Evolutionary conservation across 1,139 yeast genomes (phyloP), one percentile per base, ranked within the genome.

Genomic region (Hemisphaericaspora xylanilytica): DNA sequence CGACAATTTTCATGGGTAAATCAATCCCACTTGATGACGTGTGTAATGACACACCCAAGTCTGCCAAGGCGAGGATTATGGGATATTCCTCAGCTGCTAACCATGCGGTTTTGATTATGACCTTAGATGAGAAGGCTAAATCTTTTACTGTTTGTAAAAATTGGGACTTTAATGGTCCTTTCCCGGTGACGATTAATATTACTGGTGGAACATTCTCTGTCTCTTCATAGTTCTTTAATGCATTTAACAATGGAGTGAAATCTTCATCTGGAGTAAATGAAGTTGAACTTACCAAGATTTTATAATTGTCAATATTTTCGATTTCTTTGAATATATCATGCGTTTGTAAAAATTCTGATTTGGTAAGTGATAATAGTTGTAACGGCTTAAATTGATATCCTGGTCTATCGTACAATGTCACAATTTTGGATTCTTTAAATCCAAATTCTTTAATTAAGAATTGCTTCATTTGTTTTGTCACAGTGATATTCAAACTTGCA

Each of bases 231-330:
- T 59, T 47, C 38, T 73, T 72, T 42, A 92, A 67, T 0, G 96
- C 89, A 13, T 81, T 78, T 13, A 92, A 61, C 14, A 94, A 64
- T 24, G 86, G 63, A 33, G 67, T 67, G 43, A 92, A 78, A 56
- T 94, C 96, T 61, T 94, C 99, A 58, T 94, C 99, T 0, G 95
- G 94, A 0, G 98, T 92, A 58, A 89, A 94, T 1, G 97, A 88
- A 0, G 99, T 92, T 0, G 97, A 83, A 1, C 94, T 83, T 4
- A 92, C 79, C 12, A 92, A 53, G 8, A 90, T 63, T 48, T 80
- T 81, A 52, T 83, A 87, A 0, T 62, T 55, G 0, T 54, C 48
- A 10, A 65, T 44, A 36, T 56, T 45, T 3, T 48, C 51, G 3
- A 67, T 46, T 9, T 47, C 61, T 2, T 58, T 54, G 42, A 80